A percentile compares a stretch with the other conserved stretches of the same genome.
Conservation (phyloP, 345 rosid species). For the Moringa oleifera region DNA sequence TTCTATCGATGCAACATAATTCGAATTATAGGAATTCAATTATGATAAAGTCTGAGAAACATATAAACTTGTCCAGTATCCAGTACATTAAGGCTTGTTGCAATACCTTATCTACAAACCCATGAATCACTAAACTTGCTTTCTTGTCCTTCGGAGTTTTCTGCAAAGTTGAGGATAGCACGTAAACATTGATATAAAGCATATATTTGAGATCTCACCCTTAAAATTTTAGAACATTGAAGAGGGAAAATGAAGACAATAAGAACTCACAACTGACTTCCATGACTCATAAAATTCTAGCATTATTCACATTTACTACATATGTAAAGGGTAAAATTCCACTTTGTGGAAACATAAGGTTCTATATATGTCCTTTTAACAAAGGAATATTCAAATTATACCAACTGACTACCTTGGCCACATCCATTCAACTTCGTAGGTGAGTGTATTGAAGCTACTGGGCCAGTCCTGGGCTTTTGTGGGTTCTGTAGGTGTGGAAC, state of each 20-base stretch:
- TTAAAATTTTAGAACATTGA: not conserved
- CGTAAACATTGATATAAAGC: not conserved
- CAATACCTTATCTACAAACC: constrained; percentile 83
- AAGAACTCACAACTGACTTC: not conserved
- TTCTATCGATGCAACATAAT: too few relatives aligned
- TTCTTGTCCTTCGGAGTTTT: constrained; percentile 98
- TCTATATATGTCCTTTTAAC: too few relatives aligned
- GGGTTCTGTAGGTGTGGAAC: too few relatives aligned
- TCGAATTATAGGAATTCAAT: too few relatives aligned
- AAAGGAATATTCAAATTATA: not conserved
- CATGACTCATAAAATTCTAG: not conserved
- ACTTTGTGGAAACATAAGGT: too few relatives aligned
- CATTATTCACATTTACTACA: too few relatives aligned
- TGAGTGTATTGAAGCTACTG: too few relatives aligned
- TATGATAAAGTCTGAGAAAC: not conserved
- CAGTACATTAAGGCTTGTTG: not conserved
- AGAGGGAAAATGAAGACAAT: too few relatives aligned
- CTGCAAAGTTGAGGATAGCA: constrained; percentile 31
- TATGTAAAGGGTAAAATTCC: too few relatives aligned
- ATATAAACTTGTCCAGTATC: not conserved
- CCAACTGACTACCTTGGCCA: not conserved
- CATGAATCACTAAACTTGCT: constrained; percentile 87
- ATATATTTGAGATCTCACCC: not conserved
- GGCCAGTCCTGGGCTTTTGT: too few relatives aligned
- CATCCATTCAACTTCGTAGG: too few relatives aligned